These are phyloP conservation scores for Leucoagaricus sp. DNA, from an alignment of 1,284 basidiomycete species.

Conservation along the genomic window DNA sequence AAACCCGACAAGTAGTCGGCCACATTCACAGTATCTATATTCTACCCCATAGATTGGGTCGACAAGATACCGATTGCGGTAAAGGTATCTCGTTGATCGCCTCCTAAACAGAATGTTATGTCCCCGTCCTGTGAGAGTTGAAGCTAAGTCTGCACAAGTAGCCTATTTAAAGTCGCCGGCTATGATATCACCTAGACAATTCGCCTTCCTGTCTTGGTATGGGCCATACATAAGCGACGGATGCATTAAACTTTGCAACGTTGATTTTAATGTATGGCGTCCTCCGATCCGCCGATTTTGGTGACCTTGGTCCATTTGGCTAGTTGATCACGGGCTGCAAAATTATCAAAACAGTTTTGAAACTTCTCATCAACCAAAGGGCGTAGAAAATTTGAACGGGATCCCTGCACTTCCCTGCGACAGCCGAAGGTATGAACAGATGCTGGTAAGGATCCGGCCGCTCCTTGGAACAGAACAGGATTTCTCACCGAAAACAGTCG, in stretches of 20 bases:
- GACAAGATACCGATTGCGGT: neutral
- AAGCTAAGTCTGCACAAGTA: neutral
- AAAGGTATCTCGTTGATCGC: neutral
- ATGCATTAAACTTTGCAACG: neutral
- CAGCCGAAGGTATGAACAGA: neutral
- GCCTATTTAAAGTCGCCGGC: neutral
- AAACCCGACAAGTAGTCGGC: neutral
- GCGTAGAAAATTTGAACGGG: neutral
- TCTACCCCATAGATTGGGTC: neutral
- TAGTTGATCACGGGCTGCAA: neutral
- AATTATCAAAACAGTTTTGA: too few species aligned
- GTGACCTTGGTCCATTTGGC: slow-evolving; percentile 5
- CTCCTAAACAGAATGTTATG: neutral
- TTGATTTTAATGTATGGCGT: neutral
- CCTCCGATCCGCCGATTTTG: neutral
- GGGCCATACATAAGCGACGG: neutral
- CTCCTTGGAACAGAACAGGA: neutral
- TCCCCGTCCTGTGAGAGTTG: neutral
- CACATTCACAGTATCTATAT: neutral
- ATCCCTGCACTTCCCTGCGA: neutral
- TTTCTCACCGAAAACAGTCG: neutral
- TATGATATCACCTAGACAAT: neutral
- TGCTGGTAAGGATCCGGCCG: neutral
- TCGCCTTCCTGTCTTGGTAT: neutral
- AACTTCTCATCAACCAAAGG: neutral